Percentiles rank a stretch among this genome's conserved stretches.
Conservation (phyloP, 148 eudicot species). For the Silene latifolia region DNA sequence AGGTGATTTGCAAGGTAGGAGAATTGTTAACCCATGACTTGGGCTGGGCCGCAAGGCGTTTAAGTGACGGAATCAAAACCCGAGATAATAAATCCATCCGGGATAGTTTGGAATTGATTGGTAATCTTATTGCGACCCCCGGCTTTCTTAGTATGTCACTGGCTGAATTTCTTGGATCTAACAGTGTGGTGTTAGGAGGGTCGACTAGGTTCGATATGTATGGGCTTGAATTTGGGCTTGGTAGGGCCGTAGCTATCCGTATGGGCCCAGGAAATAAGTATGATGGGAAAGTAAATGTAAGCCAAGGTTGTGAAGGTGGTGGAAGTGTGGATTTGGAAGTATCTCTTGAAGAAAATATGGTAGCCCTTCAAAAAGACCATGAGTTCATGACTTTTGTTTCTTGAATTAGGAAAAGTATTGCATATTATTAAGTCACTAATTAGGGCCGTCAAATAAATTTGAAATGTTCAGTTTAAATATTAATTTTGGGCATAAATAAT, state of each 20-base stretch:
- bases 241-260: slow-evolving; percentile 44
- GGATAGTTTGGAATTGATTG: neutral
- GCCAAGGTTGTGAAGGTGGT: slow-evolving; percentile 54
- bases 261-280: slow-evolving; percentile 64
- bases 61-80: slow-evolving; percentile 34
- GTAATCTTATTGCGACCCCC: neutral
- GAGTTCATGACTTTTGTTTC: slow-evolving; percentile 50
- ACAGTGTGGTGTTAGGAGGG: slow-evolving; percentile 55
- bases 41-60: slow-evolving; percentile 45
- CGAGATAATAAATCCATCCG: slow-evolving; percentile 25
- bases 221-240: slow-evolving; percentile 79
- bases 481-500: too few species aligned
- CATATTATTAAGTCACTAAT: too few species aligned
- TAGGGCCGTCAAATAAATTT: too few species aligned
- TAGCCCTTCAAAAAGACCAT: slow-evolving; percentile 40
- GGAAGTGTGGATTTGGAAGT: slow-evolving; percentile 78
- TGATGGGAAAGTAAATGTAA: slow-evolving; percentile 75
- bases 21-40: slow-evolving; percentile 45
- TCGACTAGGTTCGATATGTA: slow-evolving; percentile 72
- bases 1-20: slow-evolving; percentile 17
- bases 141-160: slow-evolving; percentile 20
- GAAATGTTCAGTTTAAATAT: too few species aligned
- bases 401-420: too few species aligned
- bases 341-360: slow-evolving; percentile 57
- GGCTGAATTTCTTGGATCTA: slow-evolving; percentile 29